phyloP scores from a whole-genome alignment of 2,329 filamentous ascomycete genomes.

The Sclerotinia spermophila region DNA sequence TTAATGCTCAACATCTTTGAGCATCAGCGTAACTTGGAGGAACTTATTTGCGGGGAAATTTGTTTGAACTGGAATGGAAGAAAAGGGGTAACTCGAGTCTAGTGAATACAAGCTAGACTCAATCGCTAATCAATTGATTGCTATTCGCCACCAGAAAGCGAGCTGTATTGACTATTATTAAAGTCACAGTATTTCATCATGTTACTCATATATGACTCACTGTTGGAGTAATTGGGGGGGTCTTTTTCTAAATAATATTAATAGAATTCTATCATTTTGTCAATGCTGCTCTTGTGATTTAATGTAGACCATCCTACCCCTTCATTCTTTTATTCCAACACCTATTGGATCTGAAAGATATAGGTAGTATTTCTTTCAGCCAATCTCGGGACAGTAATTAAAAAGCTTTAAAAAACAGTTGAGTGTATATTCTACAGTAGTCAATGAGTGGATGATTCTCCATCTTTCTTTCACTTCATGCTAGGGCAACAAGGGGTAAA shows the following conservation, averaged over 20 bases:
- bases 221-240: too few species aligned
- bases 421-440: not conserved
- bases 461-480: not conserved
- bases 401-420: too few species aligned
- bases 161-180: not conserved
- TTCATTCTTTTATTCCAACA: too few species aligned
- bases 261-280: too few species aligned
- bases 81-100: not conserved
- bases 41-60: not conserved
- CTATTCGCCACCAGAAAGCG: not conserved
- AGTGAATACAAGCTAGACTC: too few species aligned
- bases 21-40: not conserved
- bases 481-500: rapidly evolving
- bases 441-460: not conserved
- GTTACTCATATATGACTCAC: not conserved
- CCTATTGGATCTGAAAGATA: too few species aligned
- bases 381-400: not conserved
- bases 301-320: too few species aligned
- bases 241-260: too few species aligned
- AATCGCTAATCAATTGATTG: not conserved
- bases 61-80: not conserved
- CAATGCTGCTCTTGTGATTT: too few species aligned
- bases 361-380: not conserved
- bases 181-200: not conserved
- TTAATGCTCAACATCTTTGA: not conserved